phyloP scores from a whole-genome alignment of 306 rosid genomes.

The Vigna radiata region DNA sequence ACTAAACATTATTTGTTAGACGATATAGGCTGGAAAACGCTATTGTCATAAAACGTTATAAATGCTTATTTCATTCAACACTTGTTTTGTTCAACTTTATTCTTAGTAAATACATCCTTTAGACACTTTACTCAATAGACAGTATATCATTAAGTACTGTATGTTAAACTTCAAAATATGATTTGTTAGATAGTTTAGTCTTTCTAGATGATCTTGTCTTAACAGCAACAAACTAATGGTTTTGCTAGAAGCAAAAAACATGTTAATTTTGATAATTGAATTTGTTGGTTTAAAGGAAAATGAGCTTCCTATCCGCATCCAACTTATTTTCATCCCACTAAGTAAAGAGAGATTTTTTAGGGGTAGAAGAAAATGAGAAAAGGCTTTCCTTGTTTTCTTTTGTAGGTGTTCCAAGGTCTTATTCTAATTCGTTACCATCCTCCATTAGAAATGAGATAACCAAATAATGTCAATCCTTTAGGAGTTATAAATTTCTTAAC shows the following conservation, averaged over 20 bases:
- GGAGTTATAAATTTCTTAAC: constrained; percentile 44
- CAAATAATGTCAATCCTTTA: constrained; percentile 50
- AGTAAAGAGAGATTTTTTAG: constrained; percentile 41
- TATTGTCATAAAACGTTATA: too few species aligned
- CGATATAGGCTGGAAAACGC: too few species aligned
- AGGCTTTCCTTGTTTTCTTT: constrained; percentile 60
- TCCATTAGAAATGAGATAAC: constrained; percentile 47
- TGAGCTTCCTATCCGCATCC: constrained; percentile 69
- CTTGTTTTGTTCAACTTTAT: too few species aligned
- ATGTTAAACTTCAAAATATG: too few species aligned
- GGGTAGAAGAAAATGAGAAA: constrained; percentile 57
- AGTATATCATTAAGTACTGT: too few species aligned
- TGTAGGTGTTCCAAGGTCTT: constrained; percentile 59
- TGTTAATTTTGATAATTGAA: constrained; percentile 58
- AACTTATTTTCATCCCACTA: constrained; percentile 61
- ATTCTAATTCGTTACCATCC: background rate
- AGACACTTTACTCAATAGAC: too few species aligned
- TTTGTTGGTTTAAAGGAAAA: constrained; percentile 46
- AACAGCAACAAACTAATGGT: constrained; percentile 55
- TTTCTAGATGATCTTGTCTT: too few species aligned
- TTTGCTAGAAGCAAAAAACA: constrained; percentile 58
- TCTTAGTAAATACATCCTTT: too few species aligned
- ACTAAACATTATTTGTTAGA: too few species aligned
- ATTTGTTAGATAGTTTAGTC: too few species aligned
- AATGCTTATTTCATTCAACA: too few species aligned